phyloP scores from a whole-genome alignment of 495 filamentous ascomycete species.

The Annulohypoxylon bovei region DNA sequence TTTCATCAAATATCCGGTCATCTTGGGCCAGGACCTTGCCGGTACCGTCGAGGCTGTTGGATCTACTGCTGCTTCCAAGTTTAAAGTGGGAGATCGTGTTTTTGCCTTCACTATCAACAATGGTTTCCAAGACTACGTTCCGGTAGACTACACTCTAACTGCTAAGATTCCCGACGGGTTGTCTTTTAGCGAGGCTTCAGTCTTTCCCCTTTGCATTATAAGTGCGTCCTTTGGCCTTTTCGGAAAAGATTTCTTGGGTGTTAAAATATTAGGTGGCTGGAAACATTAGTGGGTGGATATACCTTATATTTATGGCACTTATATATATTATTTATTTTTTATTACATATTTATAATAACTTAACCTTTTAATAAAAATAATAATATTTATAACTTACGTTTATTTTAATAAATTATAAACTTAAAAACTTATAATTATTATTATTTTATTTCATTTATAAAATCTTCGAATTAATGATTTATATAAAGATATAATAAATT shows the following conservation, averaged over 20 bases:
- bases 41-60: constrained; percentile 24
- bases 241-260: constrained; percentile 14
- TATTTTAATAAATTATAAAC: no score
- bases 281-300: no score
- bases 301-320: no score
- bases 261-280: no score
- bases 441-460: no score
- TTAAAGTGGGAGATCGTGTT: constrained; percentile 20
- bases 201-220: constrained; percentile 25
- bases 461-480: no score
- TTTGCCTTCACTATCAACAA: constrained; percentile 29
- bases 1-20: constrained; percentile 26
- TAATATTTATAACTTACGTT: no score
- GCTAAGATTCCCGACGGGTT: constrained; percentile 21
- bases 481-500: no score
- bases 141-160: constrained; percentile 12
- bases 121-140: constrained; percentile 25
- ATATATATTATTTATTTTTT: no score
- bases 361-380: no score
- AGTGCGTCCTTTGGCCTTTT: constrained; percentile 19
- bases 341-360: no score
- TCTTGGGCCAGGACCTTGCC: constrained; percentile 24
- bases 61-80: constrained; percentile 7
- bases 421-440: no score
- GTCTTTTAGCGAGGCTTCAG: constrained; percentile 11